Evolutionary conservation across 1,139 yeast genomes (phyloP).

Genomic region (Pichia terricola): DNA sequence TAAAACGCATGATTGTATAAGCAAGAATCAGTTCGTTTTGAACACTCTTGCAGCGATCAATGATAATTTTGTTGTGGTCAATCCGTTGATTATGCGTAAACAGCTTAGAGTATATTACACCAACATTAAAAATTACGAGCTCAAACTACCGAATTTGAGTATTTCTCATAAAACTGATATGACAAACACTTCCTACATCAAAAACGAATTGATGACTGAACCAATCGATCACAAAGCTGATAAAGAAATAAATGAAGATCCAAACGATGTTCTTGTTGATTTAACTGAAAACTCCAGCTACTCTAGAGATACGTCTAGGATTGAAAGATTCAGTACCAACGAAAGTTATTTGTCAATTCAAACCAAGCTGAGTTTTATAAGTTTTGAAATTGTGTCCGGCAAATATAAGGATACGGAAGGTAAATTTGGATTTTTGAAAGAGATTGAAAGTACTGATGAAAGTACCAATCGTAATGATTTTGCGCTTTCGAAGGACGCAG

Average conservation of each 20-base stretch:
- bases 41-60: slow-evolving; percentile 41
- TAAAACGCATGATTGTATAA: slow-evolving; percentile 14
- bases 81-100: slow-evolving; percentile 2
- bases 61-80: slow-evolving; percentile 23
- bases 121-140: slow-evolving; percentile 1
- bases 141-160: background rate
- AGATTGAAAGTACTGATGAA: background rate
- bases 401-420: slow-evolving; percentile 1
- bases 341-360: too few species aligned
- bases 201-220: too few species aligned
- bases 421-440: slow-evolving; percentile 2
- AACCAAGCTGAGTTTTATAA: background rate
- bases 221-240: background rate
- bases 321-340: background rate
- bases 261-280: background rate
- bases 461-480: background rate
- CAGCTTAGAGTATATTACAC: slow-evolving; percentile 2
- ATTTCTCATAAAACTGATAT: background rate
- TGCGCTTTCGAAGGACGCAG: background rate
- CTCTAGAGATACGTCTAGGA: too few species aligned
- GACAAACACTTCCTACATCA: background rate
- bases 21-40: slow-evolving; percentile 38
- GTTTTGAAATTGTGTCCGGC: slow-evolving; percentile 3
- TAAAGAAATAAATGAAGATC: background rate
- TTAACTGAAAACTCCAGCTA: too few species aligned